phyloP scores from a whole-genome alignment of 2,329 filamentous ascomycete species.

The Ophiobolus disseminans region DNA sequence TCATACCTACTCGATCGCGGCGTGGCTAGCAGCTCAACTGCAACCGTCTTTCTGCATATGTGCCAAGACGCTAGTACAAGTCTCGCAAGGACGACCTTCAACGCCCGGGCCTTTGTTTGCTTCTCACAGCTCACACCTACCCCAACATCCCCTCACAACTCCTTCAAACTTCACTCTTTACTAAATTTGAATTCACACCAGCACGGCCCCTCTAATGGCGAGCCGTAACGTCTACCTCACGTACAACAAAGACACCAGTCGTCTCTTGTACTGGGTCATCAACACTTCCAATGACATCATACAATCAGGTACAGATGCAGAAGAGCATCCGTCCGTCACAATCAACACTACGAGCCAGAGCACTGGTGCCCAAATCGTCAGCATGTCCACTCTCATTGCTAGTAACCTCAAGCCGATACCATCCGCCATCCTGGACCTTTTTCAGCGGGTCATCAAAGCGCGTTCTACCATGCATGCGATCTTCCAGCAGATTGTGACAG shows the following conservation, averaged over 20 bases:
- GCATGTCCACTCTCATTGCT: slow-evolving; percentile 52
- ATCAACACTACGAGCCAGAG: slow-evolving; percentile 51
- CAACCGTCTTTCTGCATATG: no score
- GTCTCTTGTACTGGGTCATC: slow-evolving; percentile 23
- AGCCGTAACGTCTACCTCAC: slow-evolving; percentile 21
- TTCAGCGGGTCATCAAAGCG: slow-evolving; percentile 52
- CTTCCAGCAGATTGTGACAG: slow-evolving; percentile 45
- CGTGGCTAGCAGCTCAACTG: no score
- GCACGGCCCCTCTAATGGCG: no score
- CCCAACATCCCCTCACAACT: no score
- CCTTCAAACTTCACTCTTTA: no score
- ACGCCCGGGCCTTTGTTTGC: no score
- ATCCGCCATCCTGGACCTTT: slow-evolving; percentile 43
- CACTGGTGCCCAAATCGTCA: slow-evolving; percentile 48
- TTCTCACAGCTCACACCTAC: no score
- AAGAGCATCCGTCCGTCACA: slow-evolving; percentile 12
- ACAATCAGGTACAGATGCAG: slow-evolving; percentile 10
- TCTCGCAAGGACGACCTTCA: no score
- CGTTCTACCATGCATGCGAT: slow-evolving; percentile 25
- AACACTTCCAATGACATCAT: slow-evolving; percentile 28
- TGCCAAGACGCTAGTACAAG: no score
- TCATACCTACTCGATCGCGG: no score
- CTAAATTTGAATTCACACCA: no score
- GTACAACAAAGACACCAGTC: slow-evolving; percentile 23
- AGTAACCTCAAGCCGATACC: slow-evolving; percentile 46